Conservation (phyloP, 1,139 yeast species). For the Candida tropicalis region DNA sequence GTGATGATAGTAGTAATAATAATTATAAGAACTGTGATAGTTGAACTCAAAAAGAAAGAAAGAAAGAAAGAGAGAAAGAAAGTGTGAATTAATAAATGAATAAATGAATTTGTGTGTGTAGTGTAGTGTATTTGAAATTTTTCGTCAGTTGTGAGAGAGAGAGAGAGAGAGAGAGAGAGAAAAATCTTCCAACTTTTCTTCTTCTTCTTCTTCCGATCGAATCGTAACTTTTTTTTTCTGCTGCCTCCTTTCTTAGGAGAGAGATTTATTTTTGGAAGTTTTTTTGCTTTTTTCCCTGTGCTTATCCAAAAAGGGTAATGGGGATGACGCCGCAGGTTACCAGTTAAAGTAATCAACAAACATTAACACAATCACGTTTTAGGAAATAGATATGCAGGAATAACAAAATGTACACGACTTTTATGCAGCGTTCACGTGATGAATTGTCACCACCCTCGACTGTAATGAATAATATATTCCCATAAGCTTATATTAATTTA, state of each 20-base stretch:
- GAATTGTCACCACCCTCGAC: too few species aligned
- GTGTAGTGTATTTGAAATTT: too few species aligned
- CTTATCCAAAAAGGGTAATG: too few species aligned
- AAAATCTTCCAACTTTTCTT: not conserved
- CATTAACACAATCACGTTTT: not conserved
- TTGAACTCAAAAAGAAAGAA: not conserved
- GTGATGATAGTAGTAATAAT: too few species aligned
- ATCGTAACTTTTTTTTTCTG: not conserved
- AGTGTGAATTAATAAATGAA: not conserved
- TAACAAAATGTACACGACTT: not conserved
- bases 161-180: not conserved
- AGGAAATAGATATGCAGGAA: not conserved
- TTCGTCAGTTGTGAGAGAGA: not conserved
- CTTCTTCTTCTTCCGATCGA: not conserved
- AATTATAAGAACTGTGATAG: not conserved
- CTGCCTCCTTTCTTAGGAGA: not conserved
- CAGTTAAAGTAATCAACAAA: not conserved
- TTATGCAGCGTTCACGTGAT: too few species aligned
- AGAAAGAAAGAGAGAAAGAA: constrained; percentile 3
- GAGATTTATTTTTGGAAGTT: constrained; percentile 1
- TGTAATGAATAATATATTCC: too few species aligned
- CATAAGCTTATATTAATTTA: too few species aligned
- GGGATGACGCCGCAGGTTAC: not conserved
- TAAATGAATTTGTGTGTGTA: too few species aligned
- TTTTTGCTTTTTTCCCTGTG: not conserved